phyloP scores from a whole-genome alignment of 1,284 basidiomycete genomes.

The Cryptococcus hybrid region DNA sequence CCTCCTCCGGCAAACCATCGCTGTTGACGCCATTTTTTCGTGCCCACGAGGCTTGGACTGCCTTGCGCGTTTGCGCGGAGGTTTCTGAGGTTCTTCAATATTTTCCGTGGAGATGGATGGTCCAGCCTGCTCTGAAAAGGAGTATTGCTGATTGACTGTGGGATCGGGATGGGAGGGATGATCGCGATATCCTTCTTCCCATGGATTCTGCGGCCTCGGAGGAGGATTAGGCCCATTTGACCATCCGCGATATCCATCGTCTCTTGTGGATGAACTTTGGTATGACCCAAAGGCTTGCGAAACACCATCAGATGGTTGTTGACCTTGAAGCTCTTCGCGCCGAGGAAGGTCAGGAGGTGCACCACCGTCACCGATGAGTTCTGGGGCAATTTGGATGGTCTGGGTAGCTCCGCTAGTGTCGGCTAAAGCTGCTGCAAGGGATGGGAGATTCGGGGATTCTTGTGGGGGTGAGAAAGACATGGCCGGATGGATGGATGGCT shows the following conservation, averaged over 20 bases:
- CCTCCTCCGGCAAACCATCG: constrained; percentile 16
- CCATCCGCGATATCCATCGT: constrained; percentile 8
- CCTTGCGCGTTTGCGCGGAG: constrained; percentile 14
- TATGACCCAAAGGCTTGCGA: constrained; percentile 7
- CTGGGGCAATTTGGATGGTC: constrained; percentile 21
- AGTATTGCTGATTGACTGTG: background rate
- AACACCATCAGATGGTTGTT: constrained; percentile 2
- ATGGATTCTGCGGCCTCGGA: constrained; percentile 11
- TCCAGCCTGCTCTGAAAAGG: background rate
- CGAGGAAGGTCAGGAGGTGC: constrained; percentile 9
- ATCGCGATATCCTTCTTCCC: constrained; percentile 24
- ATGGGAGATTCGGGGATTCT: constrained; percentile 2
- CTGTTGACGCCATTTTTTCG: constrained; percentile 6
- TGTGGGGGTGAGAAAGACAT: constrained; percentile 10
- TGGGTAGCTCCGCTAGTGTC: background rate
- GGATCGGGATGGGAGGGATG: background rate
- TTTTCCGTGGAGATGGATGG: background rate
- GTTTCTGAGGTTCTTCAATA: constrained; percentile 12
- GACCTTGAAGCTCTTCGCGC: background rate
- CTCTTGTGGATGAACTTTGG: constrained; percentile 16
- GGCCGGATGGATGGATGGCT: background rate
- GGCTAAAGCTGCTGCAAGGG: constrained; percentile 15
- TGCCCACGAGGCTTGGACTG: constrained; percentile 16
- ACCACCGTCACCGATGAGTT: constrained; percentile 21
- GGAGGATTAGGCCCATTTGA: background rate